Base-by-base conservation (phyloP, 768 basidiomycete genomes). In the Podaxis pistillaris region DNA sequence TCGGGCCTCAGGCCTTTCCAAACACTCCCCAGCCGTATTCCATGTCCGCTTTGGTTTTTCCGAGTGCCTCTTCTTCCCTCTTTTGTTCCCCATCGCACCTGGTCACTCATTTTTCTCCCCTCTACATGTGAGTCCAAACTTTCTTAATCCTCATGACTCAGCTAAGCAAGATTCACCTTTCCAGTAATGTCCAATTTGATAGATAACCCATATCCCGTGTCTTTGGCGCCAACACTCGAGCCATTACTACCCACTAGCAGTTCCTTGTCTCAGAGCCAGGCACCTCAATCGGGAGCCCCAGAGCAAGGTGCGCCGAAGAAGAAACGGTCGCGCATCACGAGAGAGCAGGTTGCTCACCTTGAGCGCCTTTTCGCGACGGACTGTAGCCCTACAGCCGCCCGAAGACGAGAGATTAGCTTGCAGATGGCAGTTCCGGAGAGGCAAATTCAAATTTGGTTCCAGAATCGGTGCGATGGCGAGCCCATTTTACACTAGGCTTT, bases 361-460 rank as follows among this genome's bases (percentile, higher is more conserved):
- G 92, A 94, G 66, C 82, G 78, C 1, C 84, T 86, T 67, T 94
- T 93, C 70, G 73, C 83, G 12, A 68, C 75, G 55, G 90, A 93
- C 71, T 81, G 86, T 47, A 89, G 86, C 70, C 92, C 92, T 9
- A 88, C 88, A 2, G 87, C 88, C 1, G 81, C 82, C 11, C 81
- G 86, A 54, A 80, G 92, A 47, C 84, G 85, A 58, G 91, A 92
- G 67, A 91, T 94, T 57, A 86, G 88, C 62, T 83, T 86, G 26
- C 72, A 84, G 60, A 78, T 94, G 4, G 89, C 90, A 15, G 92
- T 94, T 88, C 84, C 89, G 56, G 92, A 93, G 74, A 86, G 91
- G 40, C 92, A 93, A 78, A 92, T 90, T 0, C 92, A 93, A 74
- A 89, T 94, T 52, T 93, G 92, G 92, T 94, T 93, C 68, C 91